A percentile compares a stretch with the other conserved stretches of the same genome.
These are phyloP conservation scores for Penicillium sp. DNA, from an alignment of 2,329 filamentous ascomycete species.

Conservation along the genomic window DNA sequence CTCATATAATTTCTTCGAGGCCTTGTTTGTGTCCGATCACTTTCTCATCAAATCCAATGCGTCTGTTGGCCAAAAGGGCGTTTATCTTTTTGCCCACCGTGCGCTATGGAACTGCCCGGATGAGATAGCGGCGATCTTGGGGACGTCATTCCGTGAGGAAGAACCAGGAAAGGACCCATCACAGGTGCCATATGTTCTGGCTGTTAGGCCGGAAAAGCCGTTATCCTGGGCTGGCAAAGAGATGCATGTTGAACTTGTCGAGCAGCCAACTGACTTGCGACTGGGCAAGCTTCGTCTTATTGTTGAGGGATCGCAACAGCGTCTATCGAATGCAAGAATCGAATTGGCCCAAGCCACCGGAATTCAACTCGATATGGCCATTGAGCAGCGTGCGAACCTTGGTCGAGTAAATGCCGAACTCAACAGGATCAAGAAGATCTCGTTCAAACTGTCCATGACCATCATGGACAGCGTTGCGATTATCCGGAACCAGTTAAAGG, in stretches of 20 bases:
- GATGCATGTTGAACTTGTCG: slow-evolving; percentile 71
- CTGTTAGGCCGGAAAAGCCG: slow-evolving; percentile 79
- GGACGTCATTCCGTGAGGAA: slow-evolving; percentile 74
- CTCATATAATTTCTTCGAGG: slow-evolving; percentile 78
- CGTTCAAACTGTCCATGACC: slow-evolving; percentile 94
- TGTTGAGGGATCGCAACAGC: slow-evolving; percentile 80
- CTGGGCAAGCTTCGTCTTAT: slow-evolving; percentile 84
- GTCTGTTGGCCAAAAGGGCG: slow-evolving; percentile 72
- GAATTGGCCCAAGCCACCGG: slow-evolving; percentile 79
- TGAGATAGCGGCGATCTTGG: slow-evolving; percentile 84
- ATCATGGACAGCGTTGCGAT: slow-evolving; percentile 99
- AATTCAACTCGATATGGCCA: slow-evolving; percentile 83
- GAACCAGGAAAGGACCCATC: slow-evolving; percentile 72
- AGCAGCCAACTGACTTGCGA: slow-evolving; percentile 83
- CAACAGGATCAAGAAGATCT: slow-evolving; percentile 92
- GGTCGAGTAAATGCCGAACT: slow-evolving; percentile 89
- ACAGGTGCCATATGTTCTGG: slow-evolving; percentile 78
- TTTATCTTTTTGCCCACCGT: slow-evolving; percentile 85
- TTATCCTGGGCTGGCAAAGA: slow-evolving; percentile 82
- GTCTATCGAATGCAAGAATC: slow-evolving; percentile 77
- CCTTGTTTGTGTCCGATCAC: slow-evolving; percentile 80
- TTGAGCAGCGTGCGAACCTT: slow-evolving; percentile 91
- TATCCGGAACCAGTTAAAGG: slow-evolving; percentile 77
- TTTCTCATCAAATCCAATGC: slow-evolving; percentile 77
- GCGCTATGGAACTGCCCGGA: slow-evolving; percentile 74